These are phyloP conservation scores for Agapanthus africanus DNA, from an alignment of 106 monocot species.

Conservation along the genomic window DNA sequence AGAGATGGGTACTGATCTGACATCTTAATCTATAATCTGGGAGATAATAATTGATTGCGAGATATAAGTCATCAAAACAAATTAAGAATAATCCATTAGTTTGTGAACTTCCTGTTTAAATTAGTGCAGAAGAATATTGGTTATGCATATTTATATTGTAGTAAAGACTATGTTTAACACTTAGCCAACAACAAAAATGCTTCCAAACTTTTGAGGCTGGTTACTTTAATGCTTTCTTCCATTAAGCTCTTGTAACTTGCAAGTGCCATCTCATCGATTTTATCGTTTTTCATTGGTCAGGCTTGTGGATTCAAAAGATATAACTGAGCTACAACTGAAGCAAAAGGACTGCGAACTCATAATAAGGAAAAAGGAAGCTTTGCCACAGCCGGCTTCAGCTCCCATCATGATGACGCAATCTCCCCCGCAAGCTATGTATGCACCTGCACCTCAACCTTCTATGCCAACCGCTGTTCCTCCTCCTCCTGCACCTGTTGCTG, in stretches of 20 bases:
- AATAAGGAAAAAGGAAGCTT: slow-evolving; percentile 74
- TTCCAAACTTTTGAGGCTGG: neutral
- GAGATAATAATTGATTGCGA: too few relatives aligned
- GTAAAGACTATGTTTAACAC: neutral
- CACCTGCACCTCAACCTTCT: slow-evolving; percentile 18
- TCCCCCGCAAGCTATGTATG: slow-evolving; percentile 30
- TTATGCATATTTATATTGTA: neutral
- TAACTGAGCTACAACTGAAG: slow-evolving; percentile 59
- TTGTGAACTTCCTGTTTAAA: neutral
- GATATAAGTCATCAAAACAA: too few relatives aligned
- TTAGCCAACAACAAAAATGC: neutral
- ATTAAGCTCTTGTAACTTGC: neutral
- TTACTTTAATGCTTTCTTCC: neutral
- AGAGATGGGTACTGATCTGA: too few relatives aligned
- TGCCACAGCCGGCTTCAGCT: slow-evolving; percentile 33
- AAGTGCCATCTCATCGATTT: neutral
- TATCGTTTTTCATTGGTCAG: slow-evolving; percentile 20
- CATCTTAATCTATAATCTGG: too few relatives aligned
- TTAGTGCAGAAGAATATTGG: neutral
- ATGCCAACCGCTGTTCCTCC: slow-evolving; percentile 11
- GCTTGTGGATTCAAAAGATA: slow-evolving; percentile 78
- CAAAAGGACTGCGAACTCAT: slow-evolving; percentile 52
- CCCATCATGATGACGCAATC: slow-evolving; percentile 37
- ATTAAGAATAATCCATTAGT: neutral
- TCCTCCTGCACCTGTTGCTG: too few relatives aligned